Evolutionary conservation across 768 basidiomycete species (phyloP).

Genomic region (Leccinum incarnatum): DNA sequence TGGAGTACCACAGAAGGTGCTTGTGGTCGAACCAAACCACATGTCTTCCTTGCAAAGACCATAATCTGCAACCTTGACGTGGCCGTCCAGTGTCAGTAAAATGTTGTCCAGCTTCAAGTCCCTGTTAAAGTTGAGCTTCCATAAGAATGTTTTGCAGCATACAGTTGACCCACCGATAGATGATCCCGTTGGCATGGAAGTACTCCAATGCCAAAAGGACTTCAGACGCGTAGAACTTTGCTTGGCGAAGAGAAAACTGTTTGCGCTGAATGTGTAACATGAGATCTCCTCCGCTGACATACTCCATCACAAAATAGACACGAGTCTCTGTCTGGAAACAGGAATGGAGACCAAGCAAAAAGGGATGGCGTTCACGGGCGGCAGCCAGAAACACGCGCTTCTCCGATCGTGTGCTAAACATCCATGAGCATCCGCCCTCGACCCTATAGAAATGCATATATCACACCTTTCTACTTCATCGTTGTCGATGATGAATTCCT

Average conservation of each 20-base stretch:
- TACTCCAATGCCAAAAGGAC: slow-evolving; percentile 95
- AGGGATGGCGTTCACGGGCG: slow-evolving; percentile 96
- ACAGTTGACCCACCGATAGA: slow-evolving; percentile 74
- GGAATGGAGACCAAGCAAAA: slow-evolving; percentile 93
- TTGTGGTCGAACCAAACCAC: slow-evolving; percentile 95
- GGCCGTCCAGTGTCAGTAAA: slow-evolving; percentile 91
- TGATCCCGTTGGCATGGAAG: slow-evolving; percentile 98
- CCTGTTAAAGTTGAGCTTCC: slow-evolving; percentile 39
- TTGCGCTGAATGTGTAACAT: slow-evolving; percentile 99
- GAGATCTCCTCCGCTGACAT: slow-evolving; percentile 96
- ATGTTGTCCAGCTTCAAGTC: slow-evolving; percentile 99
- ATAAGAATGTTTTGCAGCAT: not conserved
- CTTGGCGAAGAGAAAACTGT: slow-evolving; percentile 97
- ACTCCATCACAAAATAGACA: slow-evolving; percentile 99
- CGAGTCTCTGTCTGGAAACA: slow-evolving; percentile 99
- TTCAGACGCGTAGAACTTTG: slow-evolving; percentile 98
- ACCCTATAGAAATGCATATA: not conserved
- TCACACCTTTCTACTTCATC: slow-evolving; percentile 97
- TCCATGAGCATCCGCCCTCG: slow-evolving; percentile 4
- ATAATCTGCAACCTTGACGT: slow-evolving; percentile 99
- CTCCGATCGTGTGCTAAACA: slow-evolving; percentile 88
- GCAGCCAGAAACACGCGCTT: slow-evolving; percentile 98
- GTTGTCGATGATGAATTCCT: slow-evolving; percentile 99
- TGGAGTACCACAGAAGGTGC: slow-evolving; percentile 98
- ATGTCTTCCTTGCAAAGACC: slow-evolving; percentile 99